Conservation (phyloP, 2,329 filamentous ascomycete species). For the Beauveria brongniartii region DNA sequence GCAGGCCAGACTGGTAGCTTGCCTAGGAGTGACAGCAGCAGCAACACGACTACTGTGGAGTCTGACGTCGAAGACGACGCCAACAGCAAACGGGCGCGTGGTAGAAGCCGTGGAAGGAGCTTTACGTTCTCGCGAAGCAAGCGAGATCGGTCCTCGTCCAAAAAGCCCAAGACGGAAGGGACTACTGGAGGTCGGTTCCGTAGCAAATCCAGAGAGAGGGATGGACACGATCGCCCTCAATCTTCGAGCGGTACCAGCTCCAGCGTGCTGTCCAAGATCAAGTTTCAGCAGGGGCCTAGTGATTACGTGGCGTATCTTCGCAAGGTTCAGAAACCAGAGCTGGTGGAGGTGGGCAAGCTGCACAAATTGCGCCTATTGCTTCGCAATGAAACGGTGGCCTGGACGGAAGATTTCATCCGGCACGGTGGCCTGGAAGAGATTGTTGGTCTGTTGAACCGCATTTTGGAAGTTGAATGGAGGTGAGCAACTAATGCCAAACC, state of each 20-base stretch:
- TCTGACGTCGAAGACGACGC: constrained; percentile 34
- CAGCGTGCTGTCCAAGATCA: constrained; percentile 58
- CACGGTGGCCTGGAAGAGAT: constrained; percentile 91
- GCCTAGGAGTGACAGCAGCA: constrained; percentile 25
- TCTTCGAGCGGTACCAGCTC: constrained; percentile 44
- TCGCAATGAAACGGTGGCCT: constrained; percentile 89
- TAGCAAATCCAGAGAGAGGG: constrained; percentile 65
- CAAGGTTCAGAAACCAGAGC: constrained; percentile 71
- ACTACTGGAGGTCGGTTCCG: constrained; percentile 57
- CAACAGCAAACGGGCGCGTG: constrained; percentile 41
- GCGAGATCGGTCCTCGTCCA: constrained; percentile 57
- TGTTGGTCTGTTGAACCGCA: constrained; percentile 77
- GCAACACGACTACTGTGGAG: constrained; percentile 25
- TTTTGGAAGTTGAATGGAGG: constrained; percentile 95
- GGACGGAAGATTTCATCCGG: constrained; percentile 87
- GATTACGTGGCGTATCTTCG: constrained; percentile 83
- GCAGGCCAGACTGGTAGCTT: constrained; percentile 36
- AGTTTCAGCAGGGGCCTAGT: constrained; percentile 64
- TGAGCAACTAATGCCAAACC: constrained; percentile 32
- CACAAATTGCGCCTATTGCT: constrained; percentile 87
- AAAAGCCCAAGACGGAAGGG: constrained; percentile 61
- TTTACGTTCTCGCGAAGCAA: constrained; percentile 65
- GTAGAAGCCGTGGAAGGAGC: constrained; percentile 58
- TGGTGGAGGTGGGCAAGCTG: constrained; percentile 86
- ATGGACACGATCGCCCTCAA: constrained; percentile 52